phyloP scores from a whole-genome alignment of 2,329 filamentous ascomycete species.

The Venturia effusa region DNA sequence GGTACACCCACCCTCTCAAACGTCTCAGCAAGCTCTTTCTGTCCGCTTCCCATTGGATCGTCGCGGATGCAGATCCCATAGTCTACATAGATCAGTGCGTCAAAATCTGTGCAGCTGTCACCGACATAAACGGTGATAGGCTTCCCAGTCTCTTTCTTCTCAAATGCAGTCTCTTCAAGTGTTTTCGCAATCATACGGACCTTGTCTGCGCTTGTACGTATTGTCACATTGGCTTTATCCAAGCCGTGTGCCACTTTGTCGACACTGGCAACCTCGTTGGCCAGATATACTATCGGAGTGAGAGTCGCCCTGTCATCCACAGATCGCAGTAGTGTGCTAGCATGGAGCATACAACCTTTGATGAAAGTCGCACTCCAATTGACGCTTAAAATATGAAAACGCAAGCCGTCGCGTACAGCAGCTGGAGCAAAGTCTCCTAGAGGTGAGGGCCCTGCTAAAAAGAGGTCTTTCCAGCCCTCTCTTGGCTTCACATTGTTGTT shows the following conservation, averaged over 20 bases:
- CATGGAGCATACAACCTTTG: conserved; percentile 4
- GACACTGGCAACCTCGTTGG: neutral
- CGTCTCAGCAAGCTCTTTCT: conserved; percentile 23
- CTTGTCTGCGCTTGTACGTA: conserved; percentile 6
- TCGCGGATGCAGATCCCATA: conserved; percentile 36
- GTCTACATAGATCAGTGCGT: conserved; percentile 33
- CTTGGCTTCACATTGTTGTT: conserved; percentile 25
- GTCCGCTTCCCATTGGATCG: conserved; percentile 25
- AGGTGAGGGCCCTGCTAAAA: conserved; percentile 14
- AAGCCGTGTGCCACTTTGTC: neutral
- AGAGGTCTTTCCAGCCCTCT: conserved; percentile 24
- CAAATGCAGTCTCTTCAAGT: conserved; percentile 7
- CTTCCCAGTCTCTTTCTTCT: neutral
- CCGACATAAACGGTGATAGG: conserved; percentile 33
- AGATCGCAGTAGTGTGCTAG: neutral
- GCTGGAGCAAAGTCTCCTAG: conserved; percentile 12
- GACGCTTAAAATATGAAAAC: conserved; percentile 18
- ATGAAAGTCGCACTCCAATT: conserved; percentile 39
- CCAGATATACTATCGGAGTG: neutral
- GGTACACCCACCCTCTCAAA: conserved; percentile 22
- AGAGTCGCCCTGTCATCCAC: neutral
- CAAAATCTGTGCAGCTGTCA: conserved; percentile 38
- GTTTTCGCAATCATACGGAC: neutral
- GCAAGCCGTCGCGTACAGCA: neutral
- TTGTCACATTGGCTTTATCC: neutral